These are phyloP conservation scores for Colletotrichum musae DNA, from an alignment of 2,329 filamentous ascomycete species.

Conservation along the genomic window DNA sequence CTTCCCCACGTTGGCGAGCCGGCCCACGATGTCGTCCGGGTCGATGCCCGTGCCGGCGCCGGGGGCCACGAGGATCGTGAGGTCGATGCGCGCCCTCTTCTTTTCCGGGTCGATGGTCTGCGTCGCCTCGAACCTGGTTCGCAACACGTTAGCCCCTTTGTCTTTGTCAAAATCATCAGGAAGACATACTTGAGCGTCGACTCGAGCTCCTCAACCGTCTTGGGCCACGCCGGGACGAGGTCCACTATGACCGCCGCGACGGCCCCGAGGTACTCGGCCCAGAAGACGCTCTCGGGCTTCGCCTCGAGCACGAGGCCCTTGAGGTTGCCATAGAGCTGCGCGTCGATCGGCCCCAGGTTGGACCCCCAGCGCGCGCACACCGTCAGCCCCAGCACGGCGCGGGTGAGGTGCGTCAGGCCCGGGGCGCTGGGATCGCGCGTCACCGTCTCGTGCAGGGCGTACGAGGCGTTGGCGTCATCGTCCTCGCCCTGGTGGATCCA, in stretches of 20 bases:
- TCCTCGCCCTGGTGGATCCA: constrained; percentile 67
- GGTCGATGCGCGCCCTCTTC: constrained; percentile 50
- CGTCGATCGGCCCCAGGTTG: constrained; percentile 65
- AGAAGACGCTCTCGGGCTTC: constrained; percentile 60
- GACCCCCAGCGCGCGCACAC: constrained; percentile 83
- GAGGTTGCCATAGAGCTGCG: constrained; percentile 59
- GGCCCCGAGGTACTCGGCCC: constrained; percentile 68
- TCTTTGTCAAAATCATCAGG: background rate
- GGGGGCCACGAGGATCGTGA: constrained; percentile 53
- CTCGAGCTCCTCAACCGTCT: constrained; percentile 50
- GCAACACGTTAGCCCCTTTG: constrained; percentile 17
- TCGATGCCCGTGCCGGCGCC: constrained; percentile 49
- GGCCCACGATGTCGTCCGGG: constrained; percentile 48
- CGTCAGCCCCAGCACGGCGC: constrained; percentile 79
- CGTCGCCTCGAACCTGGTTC: constrained; percentile 43
- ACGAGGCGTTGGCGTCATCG: constrained; percentile 71
- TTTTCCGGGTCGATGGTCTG: constrained; percentile 49
- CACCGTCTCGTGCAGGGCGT: constrained; percentile 80
- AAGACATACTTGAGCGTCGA: constrained; percentile 57
- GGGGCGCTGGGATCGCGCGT: constrained; percentile 78
- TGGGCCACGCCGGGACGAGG: constrained; percentile 59
- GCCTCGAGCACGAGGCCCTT: constrained; percentile 56
- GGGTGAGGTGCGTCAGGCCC: constrained; percentile 79
- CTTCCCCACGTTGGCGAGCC: constrained; percentile 36
- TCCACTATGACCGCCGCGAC: constrained; percentile 60